Conservation (phyloP, 441 rosid species). For the Pelargonium australe region DNA sequence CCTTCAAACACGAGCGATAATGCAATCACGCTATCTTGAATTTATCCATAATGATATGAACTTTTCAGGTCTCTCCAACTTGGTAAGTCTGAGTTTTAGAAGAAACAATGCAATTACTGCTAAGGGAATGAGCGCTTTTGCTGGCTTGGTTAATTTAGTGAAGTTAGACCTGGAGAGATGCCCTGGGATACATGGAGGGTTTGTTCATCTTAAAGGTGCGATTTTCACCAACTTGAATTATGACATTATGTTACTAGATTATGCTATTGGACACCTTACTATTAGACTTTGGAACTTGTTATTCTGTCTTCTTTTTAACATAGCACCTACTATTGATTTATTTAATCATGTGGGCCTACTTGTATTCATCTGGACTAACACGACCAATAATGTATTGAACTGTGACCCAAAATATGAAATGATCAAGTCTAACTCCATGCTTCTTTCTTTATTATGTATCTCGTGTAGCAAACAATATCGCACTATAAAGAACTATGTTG, state of each 20-base stretch:
- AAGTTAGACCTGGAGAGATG: slow-evolving; percentile 86
- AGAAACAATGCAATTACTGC: slow-evolving; percentile 60
- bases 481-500: too few species aligned
- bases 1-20: background rate
- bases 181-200: slow-evolving; percentile 67
- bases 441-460: too few species aligned
- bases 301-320: too few species aligned
- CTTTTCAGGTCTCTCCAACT: slow-evolving; percentile 55
- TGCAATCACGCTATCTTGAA: background rate
- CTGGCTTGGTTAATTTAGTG: slow-evolving; percentile 63
- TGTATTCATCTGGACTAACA: too few species aligned
- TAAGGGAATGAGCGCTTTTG: slow-evolving; percentile 55
- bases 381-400: too few species aligned
- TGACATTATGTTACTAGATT: background rate
- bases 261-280: background rate
- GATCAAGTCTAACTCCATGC: too few species aligned
- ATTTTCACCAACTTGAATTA: background rate
- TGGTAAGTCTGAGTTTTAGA: slow-evolving; percentile 69
- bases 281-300: too few species aligned
- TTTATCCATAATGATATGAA: slow-evolving; percentile 18
- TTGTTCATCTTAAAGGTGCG: slow-evolving; percentile 64
- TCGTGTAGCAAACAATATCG: too few species aligned
- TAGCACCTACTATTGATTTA: too few species aligned
- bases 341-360: too few species aligned
- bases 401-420: too few species aligned